Evolutionary conservation across 345 rosid species (phyloP), one percentile per base, ranked within the genome.

Genomic region (Syzygium jambos): DNA sequence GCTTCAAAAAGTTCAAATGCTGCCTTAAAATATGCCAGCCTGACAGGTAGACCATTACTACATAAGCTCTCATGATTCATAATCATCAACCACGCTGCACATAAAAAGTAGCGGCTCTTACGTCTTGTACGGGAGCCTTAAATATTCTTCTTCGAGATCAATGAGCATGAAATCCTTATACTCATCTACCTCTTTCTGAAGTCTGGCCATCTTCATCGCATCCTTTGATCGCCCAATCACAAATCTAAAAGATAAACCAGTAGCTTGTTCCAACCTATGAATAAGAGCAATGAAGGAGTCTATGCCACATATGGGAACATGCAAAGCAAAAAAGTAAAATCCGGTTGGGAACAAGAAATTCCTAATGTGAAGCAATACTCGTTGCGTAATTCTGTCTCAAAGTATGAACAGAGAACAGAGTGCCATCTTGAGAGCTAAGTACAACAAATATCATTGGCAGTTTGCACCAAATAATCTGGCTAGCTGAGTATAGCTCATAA

Each of bases 211-310:
- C 92, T 94, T 95, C 87, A 88, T 90, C 29, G 85, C 88, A 92
- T 94, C 93, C 85, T 93, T 96, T 7, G 98, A 91, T 86, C 91
- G 88, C 87, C 98, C 99, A 87, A 95, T 95, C 10, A 96, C 95
- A 61, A 95, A 96, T 87, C 98, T 94, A 89, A 93, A 95, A 63
- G 96, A 95, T 85, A 96, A 90, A 84, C 97, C 98, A 41, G 99
- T 96, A 56, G 98, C 96, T 88, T 96, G 97, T 93, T 96, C 99
- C 93, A 96, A 91, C 90, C 98, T 96, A 84, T 59, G 73, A 53
- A 52, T 65, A 46, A 63, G 25, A 65, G 6, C 22, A 78, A 65
- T 10, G 13, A 84, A 84, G 80, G 23, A 73, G 25, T 19, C 46
- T 73, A 73, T 1, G 1, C 46, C 80, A 17, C 13, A 73, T 73